Evolutionary conservation across 352 stramenopile species (phyloP), one percentile per base, ranked within the genome.

Genomic region (Globisporangium splendens): DNA sequence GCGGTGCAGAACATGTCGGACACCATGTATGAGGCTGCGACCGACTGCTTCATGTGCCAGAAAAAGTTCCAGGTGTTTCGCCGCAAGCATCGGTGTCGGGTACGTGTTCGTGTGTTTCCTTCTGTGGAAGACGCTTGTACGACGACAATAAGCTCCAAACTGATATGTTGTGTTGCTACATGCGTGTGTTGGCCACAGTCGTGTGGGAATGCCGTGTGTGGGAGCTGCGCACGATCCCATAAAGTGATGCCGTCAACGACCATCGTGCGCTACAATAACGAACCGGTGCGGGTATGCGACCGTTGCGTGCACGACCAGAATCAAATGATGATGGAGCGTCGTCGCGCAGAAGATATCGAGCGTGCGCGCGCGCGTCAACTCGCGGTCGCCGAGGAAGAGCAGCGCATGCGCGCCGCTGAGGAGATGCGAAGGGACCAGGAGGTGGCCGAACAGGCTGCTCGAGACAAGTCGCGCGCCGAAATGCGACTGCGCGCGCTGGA

Each of bases 41-140:
- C 54, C 55, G 85, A 94, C 61, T 94, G 85, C 65, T 77, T 68
- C 54, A 76, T 89, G 56, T 94, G 85, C 64, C 71, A 89, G 46
- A 94, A 92, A 63, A 92, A 90, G 53, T 93, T 94, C 62, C 79
- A 93, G 70, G 80, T 83, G 20, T 94, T 94, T 48, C 83, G 85
- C 31, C 80, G 82, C 59, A 94, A 93, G 54, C 83, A 94, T 59
- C 85, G 85, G 48, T 94, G 85, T 56, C 70, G 75, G 59, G 85
- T 94, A 72, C 53, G 54, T 59, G 1, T 41, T 17, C 13, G n/a
- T 63, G 6, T 55, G 1, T 73, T 50, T 28, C 31, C 33, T 22
- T 35, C 18, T 31, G 15, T 28, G 3, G 0, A 10, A 4, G 28
- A 4, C 28, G 5, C 10, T 35, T 35, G 28, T 35, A 10, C 7